Evolutionary conservation across 2,329 filamentous ascomycete genomes (phyloP).

Genomic region (Xylaria hypoxylon): DNA sequence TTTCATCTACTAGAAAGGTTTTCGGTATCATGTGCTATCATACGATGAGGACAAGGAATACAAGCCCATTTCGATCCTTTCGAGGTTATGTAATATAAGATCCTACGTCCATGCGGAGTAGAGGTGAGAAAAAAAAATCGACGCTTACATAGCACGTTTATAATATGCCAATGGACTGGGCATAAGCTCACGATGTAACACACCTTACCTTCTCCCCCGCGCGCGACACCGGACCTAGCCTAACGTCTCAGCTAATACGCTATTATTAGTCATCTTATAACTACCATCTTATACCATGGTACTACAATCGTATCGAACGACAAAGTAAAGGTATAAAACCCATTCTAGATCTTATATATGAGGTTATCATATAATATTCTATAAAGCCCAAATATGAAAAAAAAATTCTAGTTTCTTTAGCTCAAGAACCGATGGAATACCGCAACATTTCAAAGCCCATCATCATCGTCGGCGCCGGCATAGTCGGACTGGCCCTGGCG

Average conservation of each 20-base stretch:
- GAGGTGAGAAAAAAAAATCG: neutral
- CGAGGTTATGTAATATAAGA: neutral
- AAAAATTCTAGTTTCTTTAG: no score
- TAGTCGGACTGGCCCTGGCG: conserved; percentile 28
- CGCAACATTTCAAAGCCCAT: no score
- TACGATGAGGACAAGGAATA: no score
- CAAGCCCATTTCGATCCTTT: neutral
- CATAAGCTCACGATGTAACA: conserved; percentile 15
- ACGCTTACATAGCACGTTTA: neutral
- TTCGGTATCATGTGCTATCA: neutral
- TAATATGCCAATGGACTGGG: neutral
- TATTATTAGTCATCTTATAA: neutral
- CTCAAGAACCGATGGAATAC: no score
- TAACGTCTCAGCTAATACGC: neutral
- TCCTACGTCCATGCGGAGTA: neutral
- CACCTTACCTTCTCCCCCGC: neutral
- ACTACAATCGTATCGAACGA: no score
- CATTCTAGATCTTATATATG: no score
- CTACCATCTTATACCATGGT: neutral
- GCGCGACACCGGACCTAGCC: neutral
- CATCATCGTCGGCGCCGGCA: conserved; percentile 26
- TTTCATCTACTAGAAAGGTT: neutral
- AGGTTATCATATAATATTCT: no score
- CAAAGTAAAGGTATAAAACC: no score
- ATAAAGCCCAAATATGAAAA: no score